Conservation (phyloP, 495 filamentous ascomycete species). For the Tricharina praecox region DNA sequence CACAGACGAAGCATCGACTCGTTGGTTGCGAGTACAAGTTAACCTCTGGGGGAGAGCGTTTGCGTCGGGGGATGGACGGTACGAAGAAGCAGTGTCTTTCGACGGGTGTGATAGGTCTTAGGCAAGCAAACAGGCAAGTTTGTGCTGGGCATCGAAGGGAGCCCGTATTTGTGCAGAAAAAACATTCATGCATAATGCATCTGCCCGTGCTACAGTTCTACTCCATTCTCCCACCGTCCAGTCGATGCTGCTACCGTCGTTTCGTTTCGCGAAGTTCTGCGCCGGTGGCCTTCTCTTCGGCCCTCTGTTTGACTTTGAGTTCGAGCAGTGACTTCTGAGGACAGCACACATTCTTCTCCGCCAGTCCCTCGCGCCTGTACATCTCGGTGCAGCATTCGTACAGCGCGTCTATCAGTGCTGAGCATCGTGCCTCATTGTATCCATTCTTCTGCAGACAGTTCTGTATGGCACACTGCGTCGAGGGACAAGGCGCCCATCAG, state of each 20-base stretch:
- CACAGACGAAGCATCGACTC: no score
- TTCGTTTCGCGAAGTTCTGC: constrained; percentile 11
- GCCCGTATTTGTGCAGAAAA: no score
- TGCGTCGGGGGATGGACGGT: no score
- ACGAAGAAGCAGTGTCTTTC: no score
- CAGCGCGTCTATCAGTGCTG: constrained; percentile 64
- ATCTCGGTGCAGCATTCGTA: constrained; percentile 90
- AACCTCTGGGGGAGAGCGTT: no score
- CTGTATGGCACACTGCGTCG: constrained; percentile 29
- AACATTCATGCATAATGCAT: background rate
- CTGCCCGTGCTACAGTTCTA: no score
- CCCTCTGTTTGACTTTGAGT: constrained; percentile 76
- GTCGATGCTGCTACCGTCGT: constrained; percentile 8
- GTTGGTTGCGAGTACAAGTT: no score
- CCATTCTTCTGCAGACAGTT: constrained; percentile 70
- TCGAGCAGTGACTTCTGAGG: constrained; percentile 63
- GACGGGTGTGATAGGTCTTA: no score
- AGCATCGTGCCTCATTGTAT: constrained; percentile 78
- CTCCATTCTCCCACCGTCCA: no score
- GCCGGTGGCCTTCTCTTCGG: constrained; percentile 28
- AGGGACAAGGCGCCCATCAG: no score
- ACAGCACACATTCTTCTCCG: constrained; percentile 57
- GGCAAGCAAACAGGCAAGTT: no score
- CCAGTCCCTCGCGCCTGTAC: constrained; percentile 64
- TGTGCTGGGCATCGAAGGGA: no score